Evolutionary conservation across 345 rosid genomes (phyloP).

Genomic region (Brassica incana): DNA sequence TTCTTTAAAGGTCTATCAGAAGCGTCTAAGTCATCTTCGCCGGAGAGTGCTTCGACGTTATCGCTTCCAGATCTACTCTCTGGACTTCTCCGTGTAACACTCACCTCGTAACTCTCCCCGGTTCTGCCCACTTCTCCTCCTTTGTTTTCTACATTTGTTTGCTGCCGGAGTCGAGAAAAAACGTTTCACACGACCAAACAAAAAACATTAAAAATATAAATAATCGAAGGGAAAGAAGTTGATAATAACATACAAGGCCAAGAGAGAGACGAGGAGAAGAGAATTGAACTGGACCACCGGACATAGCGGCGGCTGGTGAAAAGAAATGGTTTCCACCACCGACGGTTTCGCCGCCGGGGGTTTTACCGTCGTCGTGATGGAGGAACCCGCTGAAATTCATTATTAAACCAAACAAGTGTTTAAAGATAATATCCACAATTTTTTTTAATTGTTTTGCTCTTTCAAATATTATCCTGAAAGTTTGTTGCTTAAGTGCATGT

Average conservation of each 20-base stretch:
- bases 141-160: conserved; percentile 27
- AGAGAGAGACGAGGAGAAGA: conserved; percentile 49
- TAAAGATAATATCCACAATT: neutral
- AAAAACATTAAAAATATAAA: neutral
- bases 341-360: conserved; percentile 19
- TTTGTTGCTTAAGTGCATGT: conserved; percentile 20
- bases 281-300: conserved; percentile 31
- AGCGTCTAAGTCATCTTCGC: conserved; percentile 71
- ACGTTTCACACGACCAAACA: neutral
- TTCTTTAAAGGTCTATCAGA: conserved; percentile 53
- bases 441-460: neutral
- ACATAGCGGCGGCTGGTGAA: conserved; percentile 21
- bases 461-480: neutral
- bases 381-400: conserved; percentile 44
- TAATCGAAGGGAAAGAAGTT: neutral
- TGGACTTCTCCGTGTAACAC: conserved; percentile 45
- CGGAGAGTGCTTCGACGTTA: conserved; percentile 59
- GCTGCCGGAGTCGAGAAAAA: conserved; percentile 27
- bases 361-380: conserved; percentile 5
- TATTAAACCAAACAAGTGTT: neutral
- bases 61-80: conserved; percentile 90
- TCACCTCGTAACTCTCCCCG: conserved; percentile 39
- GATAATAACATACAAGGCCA: conserved; percentile 34
- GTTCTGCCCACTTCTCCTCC: conserved; percentile 21
- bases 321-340: conserved; percentile 20